Evolutionary conservation across 116 monocot species (phyloP), one percentile per base, ranked within the genome.

Genomic region (Posidonia oceanica): DNA sequence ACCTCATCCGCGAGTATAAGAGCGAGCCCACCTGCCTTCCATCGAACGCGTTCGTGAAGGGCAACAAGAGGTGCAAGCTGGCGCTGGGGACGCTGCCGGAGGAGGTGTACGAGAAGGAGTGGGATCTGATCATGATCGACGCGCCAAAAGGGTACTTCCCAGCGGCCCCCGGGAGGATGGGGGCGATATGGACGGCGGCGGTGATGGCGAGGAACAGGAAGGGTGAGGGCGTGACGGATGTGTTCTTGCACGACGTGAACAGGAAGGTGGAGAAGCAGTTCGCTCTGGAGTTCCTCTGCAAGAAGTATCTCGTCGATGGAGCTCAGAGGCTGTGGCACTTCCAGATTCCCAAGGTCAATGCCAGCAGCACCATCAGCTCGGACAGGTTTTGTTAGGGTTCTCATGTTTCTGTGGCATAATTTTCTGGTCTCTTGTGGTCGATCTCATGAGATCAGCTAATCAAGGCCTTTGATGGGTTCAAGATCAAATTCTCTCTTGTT

Each of bases 131-230:
- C 54, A 87, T 91, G 85, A 72, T 91, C 59, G 91, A 91, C 62
- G 91, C 85, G 36, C 91, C 91, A 13, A 67, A 69, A 57, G 94
- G 94, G 60, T 93, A 86, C 70, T 85, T 75, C 64, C 39, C 71
- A 11, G 68, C 67, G 71, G 88, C 88, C 3, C 95, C 95, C 14
- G 95, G 95, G 8, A 71, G 91, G 74, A 95, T 95, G 95, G 91
- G 77, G 18, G 95, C 91, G 71, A 91, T 95, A 54, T 91, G 70
- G 74, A 83, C 91, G 37, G 84, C 86, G 20, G 86, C 83, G 67
- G 82, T 88, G 68, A 86, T 91, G 95, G 95, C 87, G 64, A 72
- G 86, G 52, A 71, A 23, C 18, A 44, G 94, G 71, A 70, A 63
- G 22, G 77, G 81, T 5, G 62, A 74, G 54, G 91, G 91, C 0